Percentiles rank a stretch among this genome's conserved stretches.
phyloP scores from a whole-genome alignment of 495 filamentous ascomycete genomes.

The Podospora conica region DNA sequence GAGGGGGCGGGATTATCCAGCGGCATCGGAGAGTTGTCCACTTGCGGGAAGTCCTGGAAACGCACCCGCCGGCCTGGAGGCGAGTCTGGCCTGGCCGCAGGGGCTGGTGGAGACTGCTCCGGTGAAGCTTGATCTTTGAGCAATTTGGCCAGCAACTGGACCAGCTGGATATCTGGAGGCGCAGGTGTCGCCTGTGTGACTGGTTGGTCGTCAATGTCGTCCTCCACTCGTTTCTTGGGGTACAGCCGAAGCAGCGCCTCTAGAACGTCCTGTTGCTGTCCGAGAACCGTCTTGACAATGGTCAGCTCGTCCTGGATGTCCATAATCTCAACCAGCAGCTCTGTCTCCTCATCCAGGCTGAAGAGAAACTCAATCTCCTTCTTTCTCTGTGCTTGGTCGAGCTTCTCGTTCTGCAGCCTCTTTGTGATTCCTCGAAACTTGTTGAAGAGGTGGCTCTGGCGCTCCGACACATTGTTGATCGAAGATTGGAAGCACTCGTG shows the following conservation, averaged over 20 bases:
- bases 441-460: constrained; percentile 12
- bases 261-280: constrained; percentile 10
- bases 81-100: neutral
- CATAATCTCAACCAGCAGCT: constrained; percentile 17
- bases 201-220: constrained; percentile 6
- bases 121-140: constrained; percentile 9
- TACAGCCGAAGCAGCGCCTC: constrained; percentile 13
- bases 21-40: neutral
- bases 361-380: constrained; percentile 15
- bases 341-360: constrained; percentile 15
- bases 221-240: constrained; percentile 7
- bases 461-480: constrained; percentile 18
- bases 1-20: neutral
- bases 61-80: neutral
- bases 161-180: constrained; percentile 9
- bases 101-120: neutral
- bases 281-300: constrained; percentile 17
- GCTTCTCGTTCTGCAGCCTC: constrained; percentile 9
- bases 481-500: constrained; percentile 20
- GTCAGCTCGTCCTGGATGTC: constrained; percentile 20
- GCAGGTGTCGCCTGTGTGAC: neutral
- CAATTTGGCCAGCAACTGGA: constrained; percentile 13
- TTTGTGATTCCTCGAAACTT: constrained; percentile 12
- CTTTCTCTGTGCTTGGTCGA: constrained; percentile 11
- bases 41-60: neutral